Evolutionary conservation across 2,329 filamentous ascomycete species (phyloP), one percentile per base, ranked within the genome.

Genomic region (Trichoderma lentiforme): DNA sequence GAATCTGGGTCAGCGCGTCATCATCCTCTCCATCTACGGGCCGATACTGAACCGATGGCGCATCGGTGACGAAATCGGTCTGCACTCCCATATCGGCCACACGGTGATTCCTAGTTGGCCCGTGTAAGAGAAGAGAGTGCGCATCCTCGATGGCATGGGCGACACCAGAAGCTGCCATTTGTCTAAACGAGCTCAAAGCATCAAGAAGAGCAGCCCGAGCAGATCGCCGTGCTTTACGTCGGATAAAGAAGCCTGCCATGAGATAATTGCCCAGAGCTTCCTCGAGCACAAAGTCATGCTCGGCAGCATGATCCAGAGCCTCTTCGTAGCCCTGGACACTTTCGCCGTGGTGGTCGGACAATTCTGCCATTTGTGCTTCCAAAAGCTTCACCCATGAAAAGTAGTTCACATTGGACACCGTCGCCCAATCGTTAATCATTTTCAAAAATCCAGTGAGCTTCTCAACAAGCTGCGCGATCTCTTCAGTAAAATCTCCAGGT

Each of bases 191-290:
- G 2, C 87, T 86, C 21, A 93, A 85, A 3, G 90, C 88, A 73
- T 94, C 92, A 36, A 88, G 86, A 18, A 95, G 82, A 0, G 91
- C 87, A n/a, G 89, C 87, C 68, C 90, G 87, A 30, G 92, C 93
- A 43, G 91, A 91, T 73, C 93, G 84, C 51, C 89, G 86, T 4
- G 91, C 90, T 14, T 87, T 87, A 73, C 87, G 85, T 15, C 92
- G 85, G 68, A 93, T 84, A 73, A 94, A 89, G 77, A 90, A 91
- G 11, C 91, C 91, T 2, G 90, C 92, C 83, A 94, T 91, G 34
- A 94, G 83, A 77, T 93, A 92, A 77, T 92, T 91, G 18, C 89
- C 88, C 2, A 94, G 84, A 0, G 91, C 92, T 79, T 94, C 91
- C 73, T 95, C 92, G 64, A 94, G 87, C 3, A 87, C 77, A 73